Evolutionary conservation across 805 yeast species (phyloP).

Genomic region (Wickerhamomyces queroliae): DNA sequence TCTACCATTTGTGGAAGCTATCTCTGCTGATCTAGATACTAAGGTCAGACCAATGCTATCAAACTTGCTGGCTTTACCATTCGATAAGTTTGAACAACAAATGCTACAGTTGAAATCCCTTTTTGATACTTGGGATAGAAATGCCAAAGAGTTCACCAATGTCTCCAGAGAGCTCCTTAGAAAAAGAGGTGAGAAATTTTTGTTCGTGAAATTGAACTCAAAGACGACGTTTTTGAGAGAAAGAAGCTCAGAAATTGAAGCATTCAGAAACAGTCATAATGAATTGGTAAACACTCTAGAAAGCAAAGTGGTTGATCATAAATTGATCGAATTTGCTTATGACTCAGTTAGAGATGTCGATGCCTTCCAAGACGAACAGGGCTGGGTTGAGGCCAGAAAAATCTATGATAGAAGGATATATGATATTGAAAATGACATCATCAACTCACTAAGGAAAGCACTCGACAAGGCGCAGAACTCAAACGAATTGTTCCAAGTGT

Average conservation of each 20-base stretch:
- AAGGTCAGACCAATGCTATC: constrained; percentile 36
- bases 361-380: constrained; percentile 29
- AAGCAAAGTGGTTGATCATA: constrained; percentile 10
- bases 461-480: constrained; percentile 35
- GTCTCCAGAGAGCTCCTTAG: constrained; percentile 71
- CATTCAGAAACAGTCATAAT: constrained; percentile 49
- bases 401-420: constrained; percentile 37
- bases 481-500: constrained; percentile 45
- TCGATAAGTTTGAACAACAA: constrained; percentile 31
- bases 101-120: constrained; percentile 26
- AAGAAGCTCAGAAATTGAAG: constrained; percentile 34
- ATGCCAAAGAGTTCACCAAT: constrained; percentile 56
- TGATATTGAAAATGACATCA: constrained; percentile 40
- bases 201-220: constrained; percentile 55
- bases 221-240: constrained; percentile 33
- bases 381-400: constrained; percentile 37
- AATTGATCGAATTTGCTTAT: constrained; percentile 36
- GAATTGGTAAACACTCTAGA: constrained; percentile 35
- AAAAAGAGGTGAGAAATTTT: constrained; percentile 65
- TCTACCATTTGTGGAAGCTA: constrained; percentile 56
- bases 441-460: constrained; percentile 31
- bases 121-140: constrained; percentile 51
- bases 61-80: constrained; percentile 39
- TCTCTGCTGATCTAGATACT: constrained; percentile 50
- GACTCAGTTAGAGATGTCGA: constrained; percentile 31